These are phyloP conservation scores for Multifurca ochricompacta DNA, from an alignment of 768 basidiomycete genomes.

Conservation along the genomic window DNA sequence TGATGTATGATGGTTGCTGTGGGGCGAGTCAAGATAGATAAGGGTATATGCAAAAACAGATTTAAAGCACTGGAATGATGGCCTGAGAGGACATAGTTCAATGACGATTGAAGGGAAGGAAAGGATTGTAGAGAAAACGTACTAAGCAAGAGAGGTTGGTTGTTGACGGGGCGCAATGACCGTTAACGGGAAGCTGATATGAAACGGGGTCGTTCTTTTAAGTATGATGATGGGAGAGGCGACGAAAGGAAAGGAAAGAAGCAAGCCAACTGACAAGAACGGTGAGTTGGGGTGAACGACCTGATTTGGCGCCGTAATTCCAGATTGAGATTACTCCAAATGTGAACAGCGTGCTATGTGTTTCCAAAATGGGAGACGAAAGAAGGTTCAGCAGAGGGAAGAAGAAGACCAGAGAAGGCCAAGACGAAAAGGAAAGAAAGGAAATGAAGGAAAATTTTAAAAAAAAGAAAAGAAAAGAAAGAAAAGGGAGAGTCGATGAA, in stretches of 20 bases:
- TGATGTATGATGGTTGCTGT: slow-evolving; percentile 23
- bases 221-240: background rate
- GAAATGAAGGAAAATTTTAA: no score
- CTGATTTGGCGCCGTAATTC: background rate
- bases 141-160: slow-evolving; percentile 11
- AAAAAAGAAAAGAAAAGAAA: no score
- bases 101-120: background rate
- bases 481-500: no score
- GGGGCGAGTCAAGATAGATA: slow-evolving; percentile 5
- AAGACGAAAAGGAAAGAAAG: no score
- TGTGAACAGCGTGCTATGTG: background rate
- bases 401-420: background rate
- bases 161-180: background rate
- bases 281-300: background rate
- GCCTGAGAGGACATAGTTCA: background rate
- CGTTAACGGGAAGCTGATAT: background rate
- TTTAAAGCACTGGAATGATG: background rate
- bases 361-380: slow-evolving; percentile 6
- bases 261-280: background rate
- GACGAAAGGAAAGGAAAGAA: no score
- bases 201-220: background rate
- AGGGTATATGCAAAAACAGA: slow-evolving; percentile 17
- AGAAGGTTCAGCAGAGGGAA: background rate
- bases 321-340: background rate
- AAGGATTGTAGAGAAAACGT: background rate